Evolutionary conservation across 805 yeast species (phyloP).

Genomic region (Zygotorulaspora sp.): DNA sequence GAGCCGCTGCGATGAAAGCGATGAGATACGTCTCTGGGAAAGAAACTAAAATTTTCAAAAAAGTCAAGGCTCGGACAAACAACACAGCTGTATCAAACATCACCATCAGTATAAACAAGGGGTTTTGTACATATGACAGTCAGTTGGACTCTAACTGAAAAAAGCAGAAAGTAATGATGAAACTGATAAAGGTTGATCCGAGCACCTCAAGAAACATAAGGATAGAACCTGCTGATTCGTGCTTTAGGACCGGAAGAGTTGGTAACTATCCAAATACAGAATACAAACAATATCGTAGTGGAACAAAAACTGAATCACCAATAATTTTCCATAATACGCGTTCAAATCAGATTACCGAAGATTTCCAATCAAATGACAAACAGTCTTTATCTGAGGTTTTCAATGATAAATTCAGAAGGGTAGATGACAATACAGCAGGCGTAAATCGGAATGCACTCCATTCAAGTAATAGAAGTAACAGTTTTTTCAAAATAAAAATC

Average conservation of each 20-base stretch:
- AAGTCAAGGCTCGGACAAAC: background rate
- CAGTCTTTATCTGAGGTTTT: constrained; percentile 2
- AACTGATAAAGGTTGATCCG: constrained; percentile 16
- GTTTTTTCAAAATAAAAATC: constrained; percentile 8
- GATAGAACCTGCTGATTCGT: background rate
- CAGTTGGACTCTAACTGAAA: no score
- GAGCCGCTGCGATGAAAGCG: constrained; percentile 19
- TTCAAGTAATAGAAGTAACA: background rate
- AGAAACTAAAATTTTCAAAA: background rate
- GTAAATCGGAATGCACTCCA: background rate
- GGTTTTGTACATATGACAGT: no score
- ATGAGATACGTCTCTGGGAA: constrained; percentile 6
- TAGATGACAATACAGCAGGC: background rate
- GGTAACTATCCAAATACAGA: background rate
- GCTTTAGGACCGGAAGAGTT: background rate
- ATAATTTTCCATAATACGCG: constrained; percentile 11
- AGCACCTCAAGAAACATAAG: constrained; percentile 7
- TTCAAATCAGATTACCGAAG: constrained; percentile 5
- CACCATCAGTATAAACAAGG: no score
- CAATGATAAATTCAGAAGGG: background rate
- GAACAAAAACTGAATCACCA: constrained; percentile 3
- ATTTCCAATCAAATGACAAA: constrained; percentile 1
- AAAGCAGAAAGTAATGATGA: constrained; percentile 7
- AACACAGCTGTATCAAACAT: no score
- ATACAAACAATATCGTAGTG: background rate